Base-by-base conservation (phyloP, 2,329 filamentous ascomycete genomes). In the Penicillium verrucosum region DNA sequence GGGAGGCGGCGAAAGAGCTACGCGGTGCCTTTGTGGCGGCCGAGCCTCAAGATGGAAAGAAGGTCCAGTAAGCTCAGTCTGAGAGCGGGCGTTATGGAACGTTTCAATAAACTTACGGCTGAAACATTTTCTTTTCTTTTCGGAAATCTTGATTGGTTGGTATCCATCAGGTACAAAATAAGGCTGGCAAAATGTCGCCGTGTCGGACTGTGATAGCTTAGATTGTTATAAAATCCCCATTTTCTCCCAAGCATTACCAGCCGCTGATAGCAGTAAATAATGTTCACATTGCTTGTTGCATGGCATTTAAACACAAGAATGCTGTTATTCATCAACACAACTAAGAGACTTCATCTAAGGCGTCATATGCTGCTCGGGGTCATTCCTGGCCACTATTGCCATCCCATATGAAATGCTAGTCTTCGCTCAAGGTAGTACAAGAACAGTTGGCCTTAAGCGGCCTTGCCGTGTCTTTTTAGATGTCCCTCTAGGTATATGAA, bases 1-100 rank as follows among this genome's bases (percentile, higher is more conserved):
- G 73, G 63, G 80, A 82, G 68, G 78, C 78, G 2, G 80, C 79
- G 51, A 70, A 72, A 42, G 78, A 80, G 57, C 69, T 81, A 45
- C 73, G 60, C 34, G 59, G 48, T 12, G 73, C 70, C 23, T 77
- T 77, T 68, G 64, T 70, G 8, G 55, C 43, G 8, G 68, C 68
- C 14, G 70, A 75, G 57, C 51, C 48, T n/a, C 56, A 37, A 5
- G 40, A 47, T 37, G 49, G 42, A 18, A 57, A 46, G 25, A 70
- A 70, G 65, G 51, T 23, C n/a, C 58, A 60, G 58, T 70, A 51
- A 59, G 30, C n/a, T 36, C 10, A 21, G 14, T 11, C 14, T 21
- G n/a, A 16, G 21, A 4, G n/a, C 38, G 14, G 18, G 18, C 11
- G 14, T 34, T n/a, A n/a, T n/a, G 12, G 30, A 34, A 46, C 12